Percentiles rank a stretch among this genome's conserved stretches.
Evolutionary conservation across 2,329 filamentous ascomycete genomes (phyloP).

Genomic region (Microdochium trichocladiopsis): DNA sequence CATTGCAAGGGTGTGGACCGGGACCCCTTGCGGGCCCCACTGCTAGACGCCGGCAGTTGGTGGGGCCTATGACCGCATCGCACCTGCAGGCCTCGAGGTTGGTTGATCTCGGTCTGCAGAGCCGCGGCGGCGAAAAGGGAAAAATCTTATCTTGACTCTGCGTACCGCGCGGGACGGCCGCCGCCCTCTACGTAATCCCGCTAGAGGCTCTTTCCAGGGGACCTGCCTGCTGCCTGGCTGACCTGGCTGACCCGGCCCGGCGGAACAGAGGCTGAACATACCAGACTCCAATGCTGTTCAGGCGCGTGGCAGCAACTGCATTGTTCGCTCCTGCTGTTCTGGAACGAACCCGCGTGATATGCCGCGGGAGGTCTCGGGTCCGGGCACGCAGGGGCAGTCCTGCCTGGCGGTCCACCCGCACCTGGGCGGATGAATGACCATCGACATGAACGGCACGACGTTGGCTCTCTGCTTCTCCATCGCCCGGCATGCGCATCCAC

Average conservation of each 20-base stretch:
- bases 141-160: not conserved
- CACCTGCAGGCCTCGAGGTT: not conserved
- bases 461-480: not conserved
- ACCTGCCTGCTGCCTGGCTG: not conserved
- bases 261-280: not conserved
- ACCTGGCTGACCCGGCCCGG: not conserved
- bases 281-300: not conserved
- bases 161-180: not conserved
- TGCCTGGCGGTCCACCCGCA: not conserved
- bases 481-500: not conserved
- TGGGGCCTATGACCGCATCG: not conserved
- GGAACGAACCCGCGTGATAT: too few species aligned
- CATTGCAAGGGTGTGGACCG: not conserved
- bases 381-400: too few species aligned
- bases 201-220: not conserved
- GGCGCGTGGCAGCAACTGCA: not conserved
- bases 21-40: not conserved
- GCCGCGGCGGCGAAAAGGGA: not conserved
- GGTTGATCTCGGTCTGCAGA: not conserved
- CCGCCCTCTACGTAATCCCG: not conserved
- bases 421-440: not conserved
- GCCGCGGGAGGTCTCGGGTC: not conserved
- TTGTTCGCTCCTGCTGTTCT: too few species aligned
- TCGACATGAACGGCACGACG: too few species aligned
- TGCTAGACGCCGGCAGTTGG: not conserved